Evolutionary conservation across 139 green algal genomes (phyloP).

Genomic region (Eudorina sp.): DNA sequence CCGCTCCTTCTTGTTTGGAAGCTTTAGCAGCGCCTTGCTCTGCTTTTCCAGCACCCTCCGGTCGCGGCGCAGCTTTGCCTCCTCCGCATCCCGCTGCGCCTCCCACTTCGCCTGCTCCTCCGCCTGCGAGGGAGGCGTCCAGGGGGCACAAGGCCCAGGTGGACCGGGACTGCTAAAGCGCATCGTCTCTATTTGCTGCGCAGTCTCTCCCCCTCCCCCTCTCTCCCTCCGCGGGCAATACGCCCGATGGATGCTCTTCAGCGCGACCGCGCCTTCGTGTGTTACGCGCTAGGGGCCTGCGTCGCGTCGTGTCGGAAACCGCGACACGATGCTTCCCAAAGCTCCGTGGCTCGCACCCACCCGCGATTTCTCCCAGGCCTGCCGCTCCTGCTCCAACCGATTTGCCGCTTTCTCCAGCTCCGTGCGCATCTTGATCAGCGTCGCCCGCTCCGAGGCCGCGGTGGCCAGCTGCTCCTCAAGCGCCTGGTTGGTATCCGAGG

Average conservation of each 20-base stretch:
- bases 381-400: slow-evolving; percentile 73
- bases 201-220: no score
- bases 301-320: no score
- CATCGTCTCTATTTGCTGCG: no score
- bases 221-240: no score
- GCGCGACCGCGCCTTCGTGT: no score
- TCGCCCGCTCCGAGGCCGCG: slow-evolving; percentile 57
- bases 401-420: slow-evolving; percentile 74
- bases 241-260: no score
- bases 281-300: no score
- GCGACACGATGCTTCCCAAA: no score
- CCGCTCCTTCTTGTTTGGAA: slow-evolving; percentile 88
- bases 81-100: slow-evolving; percentile 66
- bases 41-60: slow-evolving; percentile 84
- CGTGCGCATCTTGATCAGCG: slow-evolving; percentile 65
- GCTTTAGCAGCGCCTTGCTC: slow-evolving; percentile 63
- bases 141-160: no score
- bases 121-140: slow-evolving; percentile 49
- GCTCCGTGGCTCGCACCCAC: slow-evolving; percentile 42
- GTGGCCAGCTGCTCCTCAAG: slow-evolving; percentile 45
- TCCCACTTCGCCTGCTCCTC: slow-evolving; percentile 67
- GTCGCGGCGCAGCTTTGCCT: slow-evolving; percentile 72
- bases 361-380: slow-evolving; percentile 75
- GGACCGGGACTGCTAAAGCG: no score
- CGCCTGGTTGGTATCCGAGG: no score